phyloP scores from a whole-genome alignment of 306 rosid species.

The Mimosa bimucronata region DNA sequence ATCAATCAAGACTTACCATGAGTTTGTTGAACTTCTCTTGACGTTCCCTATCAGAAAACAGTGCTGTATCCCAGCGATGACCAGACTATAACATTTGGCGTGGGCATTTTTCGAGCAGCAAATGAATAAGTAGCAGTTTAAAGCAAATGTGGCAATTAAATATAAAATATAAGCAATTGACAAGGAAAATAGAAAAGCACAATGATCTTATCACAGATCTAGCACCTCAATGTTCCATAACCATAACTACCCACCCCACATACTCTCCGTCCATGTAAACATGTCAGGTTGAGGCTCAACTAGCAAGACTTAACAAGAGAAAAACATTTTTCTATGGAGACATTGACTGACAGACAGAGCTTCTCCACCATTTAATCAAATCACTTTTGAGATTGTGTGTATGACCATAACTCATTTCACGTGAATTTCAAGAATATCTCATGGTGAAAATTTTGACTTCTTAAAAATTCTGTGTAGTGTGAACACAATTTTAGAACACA shows the following conservation, averaged over 20 bases:
- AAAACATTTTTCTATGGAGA: neutral
- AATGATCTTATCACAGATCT: neutral
- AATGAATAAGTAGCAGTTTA: constrained; percentile 30
- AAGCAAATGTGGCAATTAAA: constrained; percentile 25
- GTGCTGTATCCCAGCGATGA: constrained; percentile 80
- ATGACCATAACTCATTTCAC: neutral
- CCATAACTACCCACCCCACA: neutral
- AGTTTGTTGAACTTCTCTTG: constrained; percentile 98
- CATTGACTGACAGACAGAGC: neutral
- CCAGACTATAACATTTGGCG: constrained; percentile 61
- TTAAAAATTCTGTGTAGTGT: neutral
- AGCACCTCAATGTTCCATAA: neutral
- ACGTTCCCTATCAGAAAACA: constrained; percentile 80
- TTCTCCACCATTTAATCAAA: neutral
- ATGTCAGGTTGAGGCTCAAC: neutral
- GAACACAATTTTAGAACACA: neutral
- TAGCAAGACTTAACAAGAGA: neutral
- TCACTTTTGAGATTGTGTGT: neutral
- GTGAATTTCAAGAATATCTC: neutral
- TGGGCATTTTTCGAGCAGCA: constrained; percentile 33
- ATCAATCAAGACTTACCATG: constrained; percentile 71
- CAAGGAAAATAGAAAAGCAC: constrained; percentile 18
- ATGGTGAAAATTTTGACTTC: neutral
- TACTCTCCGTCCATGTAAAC: neutral
- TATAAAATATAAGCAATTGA: neutral